Evolutionary conservation across 2,329 filamentous ascomycete genomes (phyloP), one percentile per base, ranked within the genome.

Genomic region (Plectosphaerella cucumerina): DNA sequence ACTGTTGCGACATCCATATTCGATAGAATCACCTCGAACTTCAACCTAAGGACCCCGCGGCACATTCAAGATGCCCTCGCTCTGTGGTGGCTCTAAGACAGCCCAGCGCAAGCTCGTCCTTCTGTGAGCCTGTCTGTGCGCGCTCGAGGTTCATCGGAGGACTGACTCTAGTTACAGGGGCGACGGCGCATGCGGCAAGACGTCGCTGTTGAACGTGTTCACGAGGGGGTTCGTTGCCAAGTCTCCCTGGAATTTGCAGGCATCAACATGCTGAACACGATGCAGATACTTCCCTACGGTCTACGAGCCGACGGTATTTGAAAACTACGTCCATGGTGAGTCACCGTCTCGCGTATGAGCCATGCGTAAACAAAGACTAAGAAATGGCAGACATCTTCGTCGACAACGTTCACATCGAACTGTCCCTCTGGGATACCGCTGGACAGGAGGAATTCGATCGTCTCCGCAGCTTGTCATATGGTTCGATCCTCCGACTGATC

Each of bases 361-460:
- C 26, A 10, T 17, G 14, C 1, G 12, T 5, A 8, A 18, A 48
- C 21, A 35, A 23, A 8, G 18, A 14, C 14, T 11, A 6, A 31
- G 15, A 31, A 8, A 2, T 39, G 37, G 9, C 61, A 94, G 93
- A 99, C 69, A 97, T 99, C 70, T 99, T 96, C 70, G 94, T 99
- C 68, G 94, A 99, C 68, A 92, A 87, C 66, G 89, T 92, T 48
- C 93, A 97, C 72, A 96, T 99, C 69, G 94, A 99, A 71, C 80
- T 99, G 50, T 97, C 93, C 53, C 81, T 99, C 53, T 99, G 94
- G 94, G 94, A 99, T 70, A 99, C 94, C 0, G 94, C 94, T 37
- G 94, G 94, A 22, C 94, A 99, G 73, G 94, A 99, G 77, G 94
- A 99, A 81, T 99, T 97, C 74, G 94, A 99, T 73, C 86, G 94